Conservation (phyloP, 2,329 filamentous ascomycete species). For the Botrytis deweyae region DNA sequence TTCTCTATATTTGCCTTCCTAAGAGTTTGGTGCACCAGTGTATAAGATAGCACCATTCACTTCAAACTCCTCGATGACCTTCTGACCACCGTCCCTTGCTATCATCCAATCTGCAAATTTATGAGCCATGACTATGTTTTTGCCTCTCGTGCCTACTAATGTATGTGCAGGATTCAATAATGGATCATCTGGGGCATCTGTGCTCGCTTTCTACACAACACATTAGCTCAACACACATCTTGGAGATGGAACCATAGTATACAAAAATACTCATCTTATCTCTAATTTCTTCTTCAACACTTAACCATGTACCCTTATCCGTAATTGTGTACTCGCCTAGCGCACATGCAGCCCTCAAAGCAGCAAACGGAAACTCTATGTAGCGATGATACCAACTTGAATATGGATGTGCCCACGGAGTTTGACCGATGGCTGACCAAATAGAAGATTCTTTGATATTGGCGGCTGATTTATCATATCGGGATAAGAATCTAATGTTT, state of each 20-base stretch:
- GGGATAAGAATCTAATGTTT: constrained; percentile 45
- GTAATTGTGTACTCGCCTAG: constrained; percentile 50
- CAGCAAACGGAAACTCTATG: constrained; percentile 47
- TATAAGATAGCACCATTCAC: constrained; percentile 43
- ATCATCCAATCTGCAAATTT: constrained; percentile 45
- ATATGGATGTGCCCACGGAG: constrained; percentile 47
- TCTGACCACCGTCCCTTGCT: constrained; percentile 41
- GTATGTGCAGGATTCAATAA: constrained; percentile 48
- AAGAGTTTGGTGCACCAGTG: constrained; percentile 38
- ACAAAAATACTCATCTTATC: constrained; percentile 42
- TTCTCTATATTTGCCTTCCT: neutral
- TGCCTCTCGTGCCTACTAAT: constrained; percentile 41
- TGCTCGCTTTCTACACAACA: constrained; percentile 38
- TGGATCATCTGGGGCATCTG: constrained; percentile 41
- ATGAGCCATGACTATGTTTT: constrained; percentile 40
- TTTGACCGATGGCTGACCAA: constrained; percentile 49
- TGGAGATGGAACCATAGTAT: constrained; percentile 3
- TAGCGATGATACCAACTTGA: constrained; percentile 51
- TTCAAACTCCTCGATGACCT: constrained; percentile 42
- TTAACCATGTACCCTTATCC: constrained; percentile 47
- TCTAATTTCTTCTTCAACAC: constrained; percentile 40
- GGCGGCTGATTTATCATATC: constrained; percentile 51
- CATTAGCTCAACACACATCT: constrained; percentile 17
- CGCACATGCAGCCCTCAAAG: constrained; percentile 44
- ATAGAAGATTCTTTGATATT: constrained; percentile 49